Evolutionary conservation across 129 eudicot species (phyloP).

Genomic region (Artemisia argyi): DNA sequence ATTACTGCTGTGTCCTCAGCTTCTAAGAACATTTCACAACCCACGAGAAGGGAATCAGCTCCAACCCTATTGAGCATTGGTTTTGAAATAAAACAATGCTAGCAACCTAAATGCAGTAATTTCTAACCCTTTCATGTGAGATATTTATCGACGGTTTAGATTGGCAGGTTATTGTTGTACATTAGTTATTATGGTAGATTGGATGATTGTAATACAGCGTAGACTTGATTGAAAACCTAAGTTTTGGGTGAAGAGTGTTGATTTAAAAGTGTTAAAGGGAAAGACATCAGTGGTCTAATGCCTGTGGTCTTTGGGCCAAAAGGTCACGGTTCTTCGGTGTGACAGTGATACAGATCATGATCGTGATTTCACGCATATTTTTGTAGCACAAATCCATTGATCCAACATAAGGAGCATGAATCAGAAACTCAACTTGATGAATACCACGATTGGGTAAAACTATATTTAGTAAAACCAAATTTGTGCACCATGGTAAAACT

Average conservation of each 20-base stretch:
- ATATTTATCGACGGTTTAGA: neutral
- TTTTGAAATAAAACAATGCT: constrained; percentile 63
- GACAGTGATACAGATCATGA: neutral
- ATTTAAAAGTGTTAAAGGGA: neutral
- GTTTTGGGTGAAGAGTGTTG: neutral
- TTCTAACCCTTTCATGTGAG: neutral
- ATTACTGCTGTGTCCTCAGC: constrained; percentile 41
- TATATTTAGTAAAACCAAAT: too few relatives aligned
- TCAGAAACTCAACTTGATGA: too few relatives aligned
- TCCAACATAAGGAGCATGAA: too few relatives aligned
- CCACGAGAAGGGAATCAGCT: constrained; percentile 27
- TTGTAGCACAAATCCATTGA: neutral
- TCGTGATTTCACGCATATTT: neutral
- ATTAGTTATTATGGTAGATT: neutral
- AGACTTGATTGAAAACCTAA: neutral
- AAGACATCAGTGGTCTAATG: neutral
- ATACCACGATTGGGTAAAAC: too few relatives aligned
- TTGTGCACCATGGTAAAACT: too few relatives aligned
- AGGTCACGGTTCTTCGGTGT: too few relatives aligned
- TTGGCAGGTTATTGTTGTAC: neutral
- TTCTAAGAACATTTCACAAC: constrained; percentile 27
- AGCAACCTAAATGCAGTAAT: constrained; percentile 15
- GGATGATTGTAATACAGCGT: constrained; percentile 1
- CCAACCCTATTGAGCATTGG: constrained; percentile 65
- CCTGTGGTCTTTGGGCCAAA: too few relatives aligned